These are phyloP conservation scores for Clonostachys chloroleuca DNA, from an alignment of 2,329 filamentous ascomycete genomes.

Conservation along the genomic window DNA sequence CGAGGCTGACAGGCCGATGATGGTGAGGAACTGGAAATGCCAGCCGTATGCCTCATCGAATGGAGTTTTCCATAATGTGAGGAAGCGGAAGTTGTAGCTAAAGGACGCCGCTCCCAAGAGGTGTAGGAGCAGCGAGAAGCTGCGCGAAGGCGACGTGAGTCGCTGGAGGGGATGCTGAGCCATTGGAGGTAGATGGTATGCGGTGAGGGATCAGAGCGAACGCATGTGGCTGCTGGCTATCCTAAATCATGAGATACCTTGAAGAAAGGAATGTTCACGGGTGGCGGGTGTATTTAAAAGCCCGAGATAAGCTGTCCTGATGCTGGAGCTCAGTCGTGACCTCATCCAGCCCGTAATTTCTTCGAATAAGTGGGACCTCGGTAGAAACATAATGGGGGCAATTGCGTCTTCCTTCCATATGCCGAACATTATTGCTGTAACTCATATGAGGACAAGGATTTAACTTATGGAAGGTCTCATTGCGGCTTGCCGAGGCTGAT, in stretches of 20 bases:
- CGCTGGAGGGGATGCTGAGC: conserved; percentile 59
- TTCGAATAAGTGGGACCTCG: too few species aligned
- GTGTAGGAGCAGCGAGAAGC: conserved; percentile 60
- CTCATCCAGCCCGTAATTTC: too few species aligned
- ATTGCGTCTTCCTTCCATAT: too few species aligned
- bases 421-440: too few species aligned
- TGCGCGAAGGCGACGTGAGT: conserved; percentile 59
- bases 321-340: too few species aligned
- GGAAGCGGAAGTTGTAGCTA: conserved; percentile 45
- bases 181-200: conserved; percentile 20
- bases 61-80: conserved; percentile 41
- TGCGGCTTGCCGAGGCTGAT: too few species aligned
- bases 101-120: conserved; percentile 47
- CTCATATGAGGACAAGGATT: too few species aligned
- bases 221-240: too few species aligned
- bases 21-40: conserved; percentile 70
- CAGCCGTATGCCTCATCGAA: conserved; percentile 60
- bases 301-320: neutral
- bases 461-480: too few species aligned
- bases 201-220: too few species aligned
- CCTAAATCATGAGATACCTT: too few species aligned
- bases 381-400: too few species aligned
- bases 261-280: neutral
- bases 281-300: neutral
- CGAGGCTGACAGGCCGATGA: conserved; percentile 62